Conservation (phyloP, 1,284 basidiomycete species). For the Cryptococcus sp. region DNA sequence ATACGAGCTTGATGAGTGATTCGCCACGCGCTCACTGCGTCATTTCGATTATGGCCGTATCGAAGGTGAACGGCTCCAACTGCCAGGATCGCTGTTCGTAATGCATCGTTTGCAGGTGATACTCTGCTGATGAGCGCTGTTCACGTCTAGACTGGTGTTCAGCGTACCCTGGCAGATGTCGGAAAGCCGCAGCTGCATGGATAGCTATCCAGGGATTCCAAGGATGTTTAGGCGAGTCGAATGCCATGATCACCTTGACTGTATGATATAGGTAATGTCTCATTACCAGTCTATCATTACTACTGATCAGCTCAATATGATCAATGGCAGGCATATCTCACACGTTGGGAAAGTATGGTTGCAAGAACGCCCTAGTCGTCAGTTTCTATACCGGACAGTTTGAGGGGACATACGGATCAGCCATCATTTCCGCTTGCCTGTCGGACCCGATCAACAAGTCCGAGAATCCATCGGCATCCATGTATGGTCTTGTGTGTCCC, state of each 20-base stretch:
- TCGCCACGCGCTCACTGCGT: slow-evolving; percentile 32
- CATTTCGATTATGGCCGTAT: slow-evolving; percentile 29
- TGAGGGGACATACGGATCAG: slow-evolving; percentile 35
- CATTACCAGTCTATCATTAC: slow-evolving; percentile 40
- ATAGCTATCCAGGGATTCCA: slow-evolving; percentile 45
- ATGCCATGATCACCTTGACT: slow-evolving; percentile 41
- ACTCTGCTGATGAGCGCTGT: background rate
- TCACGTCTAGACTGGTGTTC: background rate
- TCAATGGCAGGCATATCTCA: slow-evolving; percentile 12
- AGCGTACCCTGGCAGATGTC: slow-evolving; percentile 34
- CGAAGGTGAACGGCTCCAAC: slow-evolving; percentile 41
- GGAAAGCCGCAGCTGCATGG: slow-evolving; percentile 41
- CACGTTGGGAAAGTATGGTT: slow-evolving; percentile 39
- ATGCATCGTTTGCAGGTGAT: slow-evolving; percentile 35
- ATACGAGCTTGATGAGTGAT: slow-evolving; percentile 28
- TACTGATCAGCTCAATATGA: slow-evolving; percentile 8
- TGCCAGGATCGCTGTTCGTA: slow-evolving; percentile 38
- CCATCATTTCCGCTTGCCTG: slow-evolving; percentile 32
- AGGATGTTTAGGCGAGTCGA: slow-evolving; percentile 29
- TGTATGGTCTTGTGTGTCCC: background rate
- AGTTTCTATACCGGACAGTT: background rate
- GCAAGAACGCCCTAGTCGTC: slow-evolving; percentile 30
- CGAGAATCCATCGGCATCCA: background rate
- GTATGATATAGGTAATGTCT: slow-evolving; percentile 43
- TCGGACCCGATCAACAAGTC: slow-evolving; percentile 18